Evolutionary conservation across 2,329 filamentous ascomycete genomes (phyloP).

Genomic region (Cladophialophora immunda): DNA sequence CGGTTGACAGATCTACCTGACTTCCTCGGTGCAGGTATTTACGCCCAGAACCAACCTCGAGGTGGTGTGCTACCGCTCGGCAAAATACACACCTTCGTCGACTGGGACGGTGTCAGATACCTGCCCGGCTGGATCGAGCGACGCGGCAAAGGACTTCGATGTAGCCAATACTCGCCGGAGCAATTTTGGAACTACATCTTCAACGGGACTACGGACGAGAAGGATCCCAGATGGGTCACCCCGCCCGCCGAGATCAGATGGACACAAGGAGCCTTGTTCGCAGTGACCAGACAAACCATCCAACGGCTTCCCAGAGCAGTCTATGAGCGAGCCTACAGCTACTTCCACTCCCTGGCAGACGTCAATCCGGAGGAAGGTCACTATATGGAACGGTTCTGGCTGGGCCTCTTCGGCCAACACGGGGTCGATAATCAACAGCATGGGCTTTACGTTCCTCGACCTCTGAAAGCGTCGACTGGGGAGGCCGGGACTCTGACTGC

Average conservation of each 20-base stretch:
- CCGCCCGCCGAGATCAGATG: conserved; percentile 31
- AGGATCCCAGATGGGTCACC: conserved; percentile 1
- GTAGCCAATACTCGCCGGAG: conserved; percentile 27
- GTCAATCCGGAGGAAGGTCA: conserved; percentile 39
- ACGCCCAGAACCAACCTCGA: conserved; percentile 19
- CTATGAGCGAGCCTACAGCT: conserved; percentile 29
- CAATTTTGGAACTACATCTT: conserved; percentile 34
- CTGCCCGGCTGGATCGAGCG: conserved; percentile 35
- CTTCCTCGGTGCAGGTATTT: background rate
- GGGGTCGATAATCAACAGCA: background rate
- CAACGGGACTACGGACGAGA: conserved; percentile 10
- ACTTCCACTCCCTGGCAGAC: conserved; percentile 32
- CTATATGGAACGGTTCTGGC: conserved; percentile 39
- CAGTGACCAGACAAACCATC: conserved; percentile 32
- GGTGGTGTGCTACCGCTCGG: conserved; percentile 33
- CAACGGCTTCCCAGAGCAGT: conserved; percentile 29
- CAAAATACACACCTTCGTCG: conserved; percentile 20
- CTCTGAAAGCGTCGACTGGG: background rate
- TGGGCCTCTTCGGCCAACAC: conserved; percentile 22
- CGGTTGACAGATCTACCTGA: conserved; percentile 16
- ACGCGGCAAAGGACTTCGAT: conserved; percentile 21
- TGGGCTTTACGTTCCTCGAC: background rate
- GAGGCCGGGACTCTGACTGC: background rate
- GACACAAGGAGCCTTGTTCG: conserved; percentile 37
- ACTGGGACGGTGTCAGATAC: conserved; percentile 28